Evolutionary conservation across 495 filamentous ascomycete species (phyloP), one percentile per base, ranked within the genome.

Genomic region (Penicillium mononematosum): DNA sequence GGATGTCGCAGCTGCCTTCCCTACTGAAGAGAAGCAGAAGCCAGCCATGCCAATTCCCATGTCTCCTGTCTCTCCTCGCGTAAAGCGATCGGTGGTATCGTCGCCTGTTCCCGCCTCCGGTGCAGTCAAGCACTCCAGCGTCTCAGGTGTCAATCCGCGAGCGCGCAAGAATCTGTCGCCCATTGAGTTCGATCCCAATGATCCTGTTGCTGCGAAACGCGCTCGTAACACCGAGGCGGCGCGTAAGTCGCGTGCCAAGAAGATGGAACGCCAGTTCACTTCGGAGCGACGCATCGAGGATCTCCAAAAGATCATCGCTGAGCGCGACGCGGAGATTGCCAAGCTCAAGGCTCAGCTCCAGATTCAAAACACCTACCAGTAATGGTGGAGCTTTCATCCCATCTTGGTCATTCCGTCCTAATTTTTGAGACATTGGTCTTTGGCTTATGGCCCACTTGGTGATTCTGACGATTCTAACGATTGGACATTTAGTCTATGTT

Each of bases 141-240:
- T 88, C 14, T 75, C 88, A 60, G 90, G 91, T 55, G 85, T 93
- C 45, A 81, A 74, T 62, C 67, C 87, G 58, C 85, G 88, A 51
- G 83, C 86, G 55, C 83, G 90, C 65, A 91, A 91, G 77, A 86
- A 89, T 41, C 80, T 96, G 24, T 87, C 89, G 50, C 88, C 89
- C 8, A 90, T 98, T 69, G 66, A 65, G 34, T 73, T 60, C 22
- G 71, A 79, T 46, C 62, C 68, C 16, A 75, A 79, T 25, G 92
- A 97, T 66, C 87, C 88, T 0, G 70, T 89, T 14, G 90, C 90
- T 10, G 82, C 90, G 78, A 98, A 97, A 82, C 91, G 94, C 60
- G 93, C 92, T 34, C 87, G 92, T 55, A 98, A 98, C 73, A 98
- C 94, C 14, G 80, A 93, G 73, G 94, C 94, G 45, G 94, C 94